phyloP scores from a whole-genome alignment of 495 filamentous ascomycete species.

The Xeromyces bisporus region DNA sequence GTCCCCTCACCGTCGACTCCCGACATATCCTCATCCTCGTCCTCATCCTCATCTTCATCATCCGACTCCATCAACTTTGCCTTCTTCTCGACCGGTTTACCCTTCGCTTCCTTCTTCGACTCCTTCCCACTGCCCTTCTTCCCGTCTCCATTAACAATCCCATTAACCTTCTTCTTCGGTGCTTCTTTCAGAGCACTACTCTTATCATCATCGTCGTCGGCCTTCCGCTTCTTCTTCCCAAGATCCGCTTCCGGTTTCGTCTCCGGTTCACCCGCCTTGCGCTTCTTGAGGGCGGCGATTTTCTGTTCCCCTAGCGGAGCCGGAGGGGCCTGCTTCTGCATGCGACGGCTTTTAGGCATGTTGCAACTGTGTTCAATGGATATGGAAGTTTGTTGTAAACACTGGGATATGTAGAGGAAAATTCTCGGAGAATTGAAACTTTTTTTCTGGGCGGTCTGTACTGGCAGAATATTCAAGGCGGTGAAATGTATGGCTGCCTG shows the following conservation, averaged over 20 bases:
- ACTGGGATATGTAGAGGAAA: background rate
- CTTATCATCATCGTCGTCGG: slow-evolving; percentile 28
- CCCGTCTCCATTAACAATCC: slow-evolving; percentile 16
- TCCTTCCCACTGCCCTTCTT: slow-evolving; percentile 19
- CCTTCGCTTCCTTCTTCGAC: slow-evolving; percentile 12
- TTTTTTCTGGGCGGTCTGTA: background rate
- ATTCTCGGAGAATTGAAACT: background rate
- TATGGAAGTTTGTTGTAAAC: slow-evolving; percentile 8
- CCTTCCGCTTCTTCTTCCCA: slow-evolving; percentile 63
- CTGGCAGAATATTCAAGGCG: slow-evolving; percentile 8
- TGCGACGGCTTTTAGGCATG: slow-evolving; percentile 83
- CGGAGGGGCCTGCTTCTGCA: slow-evolving; percentile 89
- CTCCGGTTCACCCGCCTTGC: slow-evolving; percentile 47
- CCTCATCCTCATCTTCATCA: slow-evolving; percentile 8
- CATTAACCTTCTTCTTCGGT: slow-evolving; percentile 31
- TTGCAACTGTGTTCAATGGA: too few species aligned
- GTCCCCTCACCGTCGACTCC: slow-evolving; percentile 23
- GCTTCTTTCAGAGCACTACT: slow-evolving; percentile 14
- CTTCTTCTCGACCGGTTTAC: slow-evolving; percentile 18
- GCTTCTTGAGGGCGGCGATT: slow-evolving; percentile 53
- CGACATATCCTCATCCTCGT: slow-evolving; percentile 17
- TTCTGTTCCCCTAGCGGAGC: slow-evolving; percentile 64
- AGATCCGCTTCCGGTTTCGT: slow-evolving; percentile 24
- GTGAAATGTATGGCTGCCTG: slow-evolving; percentile 7
- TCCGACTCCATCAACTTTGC: slow-evolving; percentile 29